Base-by-base conservation (phyloP, 2,329 filamentous ascomycete genomes). In the Cordyceps farinosa region DNA sequence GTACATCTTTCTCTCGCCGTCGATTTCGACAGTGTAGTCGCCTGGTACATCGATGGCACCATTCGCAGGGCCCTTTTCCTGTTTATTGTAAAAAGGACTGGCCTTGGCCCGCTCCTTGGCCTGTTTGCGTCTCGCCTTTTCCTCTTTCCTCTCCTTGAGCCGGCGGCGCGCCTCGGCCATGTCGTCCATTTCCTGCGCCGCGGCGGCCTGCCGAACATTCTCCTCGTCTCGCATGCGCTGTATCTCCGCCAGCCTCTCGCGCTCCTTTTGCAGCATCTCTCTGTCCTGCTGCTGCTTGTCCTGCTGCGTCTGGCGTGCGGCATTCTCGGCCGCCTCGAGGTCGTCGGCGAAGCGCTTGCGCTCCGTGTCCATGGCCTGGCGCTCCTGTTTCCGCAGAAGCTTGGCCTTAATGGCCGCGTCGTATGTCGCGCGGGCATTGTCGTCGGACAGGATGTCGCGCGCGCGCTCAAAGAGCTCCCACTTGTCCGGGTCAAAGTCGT, bases 381-480 rank as follows among this genome's bases (percentile, higher is more conserved):
- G 83, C 75, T 92, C 87, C 71, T 86, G 81, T 73, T 86, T 84
- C 71, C 89, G 89, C 72, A 90, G 84, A 64, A 88, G 78, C 66
- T 86, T 82, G 45, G 91, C 90, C 70, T 88, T 85, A 51, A 91
- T 85, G 66, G 88, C 87, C 72, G 86, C 84, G 72, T 97, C 91
- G 79, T 97, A 97, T 61, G 88, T 85, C 56, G 85, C 83, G 64
- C 91, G 90, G 44, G 91, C 84, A 15, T 83, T 84, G 0, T 86
- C 77, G 67, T 92, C 88, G 34, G 86, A 84, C 3, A 98, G 85
- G 2, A 97, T 85, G 76, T 96, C 92, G 72, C 91, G 87, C n/a
- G 92, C 93, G 66, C 90, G 90, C 71, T 92, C 90, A 64, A 96
- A 87, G 1, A 90, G 82, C 75, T 97, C 90, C 80, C 96, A 98